phyloP scores from a whole-genome alignment of 192 early-diverging fungal genomes.

The Linnemannia schmuckeri region DNA sequence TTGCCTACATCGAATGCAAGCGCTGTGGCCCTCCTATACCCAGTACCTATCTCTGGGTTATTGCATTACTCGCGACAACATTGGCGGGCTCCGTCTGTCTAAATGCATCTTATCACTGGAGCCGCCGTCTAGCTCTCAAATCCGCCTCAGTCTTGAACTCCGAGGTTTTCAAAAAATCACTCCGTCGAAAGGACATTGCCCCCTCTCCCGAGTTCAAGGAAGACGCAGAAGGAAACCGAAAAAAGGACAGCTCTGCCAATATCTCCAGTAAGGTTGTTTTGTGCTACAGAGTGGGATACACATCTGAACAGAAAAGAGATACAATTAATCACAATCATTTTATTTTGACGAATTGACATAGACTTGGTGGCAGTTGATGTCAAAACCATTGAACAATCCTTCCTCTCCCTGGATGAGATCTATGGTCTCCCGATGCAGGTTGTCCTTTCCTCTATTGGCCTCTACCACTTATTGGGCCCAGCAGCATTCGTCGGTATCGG shows the following conservation, averaged over 20 bases:
- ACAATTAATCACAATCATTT: too few relatives aligned
- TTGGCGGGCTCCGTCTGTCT: constrained; percentile 52
- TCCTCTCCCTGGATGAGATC: constrained; percentile 45
- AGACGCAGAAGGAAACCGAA: constrained; percentile 27
- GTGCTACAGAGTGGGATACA: not conserved
- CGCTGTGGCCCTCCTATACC: constrained; percentile 35
- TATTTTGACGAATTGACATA: not conserved
- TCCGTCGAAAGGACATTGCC: constrained; percentile 61
- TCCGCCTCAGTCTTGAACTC: constrained; percentile 55
- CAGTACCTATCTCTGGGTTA: constrained; percentile 65
- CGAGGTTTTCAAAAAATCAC: constrained; percentile 61
- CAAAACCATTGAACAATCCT: not conserved
- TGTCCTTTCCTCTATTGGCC: constrained; percentile 67
- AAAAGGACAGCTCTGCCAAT: constrained; percentile 26
- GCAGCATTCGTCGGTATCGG: constrained; percentile 81
- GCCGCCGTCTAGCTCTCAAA: constrained; percentile 70
- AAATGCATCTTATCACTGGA: constrained; percentile 69
- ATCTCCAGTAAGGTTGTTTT: constrained; percentile 33
- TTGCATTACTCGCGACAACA: constrained; percentile 64
- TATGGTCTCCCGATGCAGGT: constrained; percentile 73
- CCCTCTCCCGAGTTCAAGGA: constrained; percentile 31
- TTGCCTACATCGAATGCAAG: constrained; percentile 40
- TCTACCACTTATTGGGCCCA: constrained; percentile 80
- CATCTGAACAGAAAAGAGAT: too few relatives aligned
- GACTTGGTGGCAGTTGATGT: not conserved